Percentiles rank a stretch among this genome's conserved stretches.
phyloP scores from a whole-genome alignment of 495 filamentous ascomycete genomes.

The Clavariopsis aquatica region DNA sequence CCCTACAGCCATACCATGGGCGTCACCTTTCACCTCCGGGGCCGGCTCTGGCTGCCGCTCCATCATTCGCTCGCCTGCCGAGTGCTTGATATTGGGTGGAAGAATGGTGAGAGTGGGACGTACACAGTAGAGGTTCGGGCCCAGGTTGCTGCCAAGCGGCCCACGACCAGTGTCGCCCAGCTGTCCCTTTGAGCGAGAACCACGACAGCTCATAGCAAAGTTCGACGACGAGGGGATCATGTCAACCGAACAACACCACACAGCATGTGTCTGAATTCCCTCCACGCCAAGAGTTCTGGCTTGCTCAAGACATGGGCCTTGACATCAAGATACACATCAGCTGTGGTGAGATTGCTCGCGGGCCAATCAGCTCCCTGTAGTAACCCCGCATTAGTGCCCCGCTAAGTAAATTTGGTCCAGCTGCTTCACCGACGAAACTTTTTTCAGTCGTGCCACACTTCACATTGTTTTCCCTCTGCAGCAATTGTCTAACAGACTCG shows the following conservation, averaged over 20 bases:
- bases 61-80: constrained; percentile 5
- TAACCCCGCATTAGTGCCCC: constrained; percentile 13
- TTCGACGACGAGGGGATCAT: too few relatives aligned
- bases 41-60: background rate
- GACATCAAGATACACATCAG: background rate
- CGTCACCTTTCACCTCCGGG: too few relatives aligned
- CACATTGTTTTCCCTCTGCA: background rate
- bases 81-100: background rate
- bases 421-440: constrained; percentile 8
- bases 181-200: too few relatives aligned
- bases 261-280: too few relatives aligned
- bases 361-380: constrained; percentile 7
- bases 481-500: constrained; percentile 25
- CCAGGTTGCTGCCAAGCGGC: too few relatives aligned
- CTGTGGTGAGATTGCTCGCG: background rate
- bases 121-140: too few relatives aligned
- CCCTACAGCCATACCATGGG: too few relatives aligned
- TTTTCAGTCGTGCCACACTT: background rate
- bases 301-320: background rate
- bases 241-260: too few relatives aligned
- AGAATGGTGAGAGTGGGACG: too few relatives aligned
- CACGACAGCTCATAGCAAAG: too few relatives aligned
- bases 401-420: background rate
- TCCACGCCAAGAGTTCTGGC: too few relatives aligned
- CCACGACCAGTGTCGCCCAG: too few relatives aligned